Evolutionary conservation across 306 rosid genomes (phyloP), one percentile per base, ranked within the genome.

Genomic region (Cicer judaicum): DNA sequence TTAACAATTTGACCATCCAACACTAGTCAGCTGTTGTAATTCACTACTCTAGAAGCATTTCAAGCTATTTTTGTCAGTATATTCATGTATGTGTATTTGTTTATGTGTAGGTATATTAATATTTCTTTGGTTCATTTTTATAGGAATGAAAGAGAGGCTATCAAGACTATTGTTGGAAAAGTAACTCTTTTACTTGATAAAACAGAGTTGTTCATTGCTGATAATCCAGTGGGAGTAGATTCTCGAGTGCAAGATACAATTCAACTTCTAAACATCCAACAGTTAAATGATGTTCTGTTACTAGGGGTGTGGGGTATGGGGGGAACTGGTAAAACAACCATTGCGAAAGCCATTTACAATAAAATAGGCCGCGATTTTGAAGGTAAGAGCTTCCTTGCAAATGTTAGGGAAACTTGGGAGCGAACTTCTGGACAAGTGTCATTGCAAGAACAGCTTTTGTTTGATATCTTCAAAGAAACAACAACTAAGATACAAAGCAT

Each of bases 281-380:
- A 4, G 10, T 10, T 50, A 36, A 8, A 57, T 0, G 21, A 7
- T 56, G 70, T 77, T 18, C 12, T 36, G 5, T 6, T 70, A 12
- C 0, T 64, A 1, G 78, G 78, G 38, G n/a, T 73, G 10, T 44
- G 47, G 69, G 78, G 78, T 2, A 73, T 73, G 78, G 70, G 48
- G 2, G 79, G 79, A 2, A 3, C 10, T n/a, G 64, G 64, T 1
- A 59, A 59, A 59, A 59, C 64, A 0, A 59, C 64, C 5, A 59
- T 59, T 5, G 64, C 64, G 1, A 59, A 59, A 59, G 64, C 64
- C 42, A 29, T 59, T 11, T 59, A 59, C 5, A 24, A 59, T 2
- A 2, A 24, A 6, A 29, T 59, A 24, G 64, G 64, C 42, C 42
- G 42, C 16, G 5, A 11, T 29, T 59, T 59, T 24, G 16, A 59